Evolutionary conservation across 1,284 basidiomycete species (phyloP), one percentile per base, ranked within the genome.

Genomic region (Gymnopus androsaceus): DNA sequence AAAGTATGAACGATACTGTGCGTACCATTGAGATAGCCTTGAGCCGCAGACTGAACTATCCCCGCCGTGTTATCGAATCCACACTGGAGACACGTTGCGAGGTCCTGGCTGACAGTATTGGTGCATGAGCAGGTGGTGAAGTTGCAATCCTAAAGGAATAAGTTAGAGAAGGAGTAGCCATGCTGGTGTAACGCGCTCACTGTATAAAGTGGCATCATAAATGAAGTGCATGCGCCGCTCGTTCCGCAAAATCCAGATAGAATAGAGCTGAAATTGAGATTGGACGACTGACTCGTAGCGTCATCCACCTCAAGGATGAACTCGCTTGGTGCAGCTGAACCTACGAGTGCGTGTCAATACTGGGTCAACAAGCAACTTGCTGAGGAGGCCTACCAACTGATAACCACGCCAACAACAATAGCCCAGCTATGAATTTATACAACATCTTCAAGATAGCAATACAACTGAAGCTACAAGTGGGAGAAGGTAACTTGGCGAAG

Each of bases 1-100:
- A 34, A 31, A 17, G 27, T 15, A 28, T 14, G 21, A 25, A 48
- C 8, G 36, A 17, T 11, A 37, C 2, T 27, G 33, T 14, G 34
- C 51, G 21, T 23, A 52, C 51, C 44, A 25, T 17, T 52, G 19
- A 52, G 12, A 52, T 52, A 52, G 3, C n/a, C n/a, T 30, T 40
- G 27, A 5, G 38, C 33, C 12, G 40, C 27, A 28, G 27, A 17
- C 12, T 42, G 21, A 41, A 8, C 25, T 21, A 52, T 37, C 4
- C 38, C 38, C 9, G 51, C 17, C 23, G 28, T 23, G n/a, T 52
- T 52, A 23, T 52, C 51, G 17, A 14, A 52, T 5, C 51, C 51
- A 37, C 51, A 52, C n/a, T 52, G 51, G 15, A 52, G 51, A 36
- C 51, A 52, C 11, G 25, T 30, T 23, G 38, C 51, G 17, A 52